A percentile compares a stretch with the other conserved stretches of the same genome.
Evolutionary conservation across 2,329 filamentous ascomycete genomes (phyloP).

Genomic region (Alternaria rosae): DNA sequence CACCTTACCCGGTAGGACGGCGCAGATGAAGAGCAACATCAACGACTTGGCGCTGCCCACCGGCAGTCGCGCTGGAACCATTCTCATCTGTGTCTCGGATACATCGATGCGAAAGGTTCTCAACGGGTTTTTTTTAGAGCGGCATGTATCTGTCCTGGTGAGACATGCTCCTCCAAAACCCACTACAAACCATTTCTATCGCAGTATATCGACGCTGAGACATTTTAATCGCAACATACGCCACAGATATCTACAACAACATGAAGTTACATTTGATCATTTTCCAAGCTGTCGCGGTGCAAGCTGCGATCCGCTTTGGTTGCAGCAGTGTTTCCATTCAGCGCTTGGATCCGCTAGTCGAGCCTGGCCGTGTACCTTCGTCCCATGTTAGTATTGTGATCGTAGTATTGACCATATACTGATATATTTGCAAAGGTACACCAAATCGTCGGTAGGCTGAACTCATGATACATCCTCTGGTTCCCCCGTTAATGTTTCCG

Average conservation of each 20-base stretch:
- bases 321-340: constrained; percentile 32
- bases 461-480: not conserved
- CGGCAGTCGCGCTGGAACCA: not conserved
- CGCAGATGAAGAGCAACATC: not conserved
- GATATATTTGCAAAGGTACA: constrained; percentile 6
- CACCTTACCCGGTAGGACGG: not conserved
- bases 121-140: not conserved
- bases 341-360: constrained; percentile 35
- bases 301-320: constrained; percentile 28
- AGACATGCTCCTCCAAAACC: not conserved
- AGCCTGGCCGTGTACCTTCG: constrained; percentile 32
- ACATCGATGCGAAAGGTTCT: not conserved
- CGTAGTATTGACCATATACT: not conserved
- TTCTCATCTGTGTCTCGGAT: not conserved
- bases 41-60: not conserved
- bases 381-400: constrained; percentile 19
- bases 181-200: not conserved
- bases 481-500: not conserved
- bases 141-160: not conserved
- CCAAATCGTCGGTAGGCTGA: constrained; percentile 20
- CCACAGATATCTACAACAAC: not conserved
- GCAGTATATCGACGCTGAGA: not conserved
- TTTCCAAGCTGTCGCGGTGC: constrained; percentile 56
- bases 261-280: constrained; percentile 7
- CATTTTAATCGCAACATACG: not conserved